Percentiles rank a stretch among this genome's conserved stretches.
These are phyloP conservation scores for Monilinia aucupariae DNA, from an alignment of 2,329 filamentous ascomycete species.

Conservation along the genomic window DNA sequence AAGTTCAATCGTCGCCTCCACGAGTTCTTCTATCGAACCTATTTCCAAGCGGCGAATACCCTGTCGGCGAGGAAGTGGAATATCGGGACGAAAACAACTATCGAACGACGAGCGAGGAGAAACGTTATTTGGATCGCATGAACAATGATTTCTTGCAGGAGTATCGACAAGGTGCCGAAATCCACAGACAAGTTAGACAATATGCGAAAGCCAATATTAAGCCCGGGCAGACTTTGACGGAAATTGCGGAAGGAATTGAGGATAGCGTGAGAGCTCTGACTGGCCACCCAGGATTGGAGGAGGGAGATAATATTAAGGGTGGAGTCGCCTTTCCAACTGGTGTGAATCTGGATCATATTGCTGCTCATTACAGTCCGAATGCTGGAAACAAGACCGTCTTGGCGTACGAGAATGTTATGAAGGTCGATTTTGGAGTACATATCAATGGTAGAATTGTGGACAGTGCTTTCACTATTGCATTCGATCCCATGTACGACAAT, in stretches of 20 bases:
- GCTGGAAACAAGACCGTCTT: slow-evolving; percentile 73
- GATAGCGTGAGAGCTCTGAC: slow-evolving; percentile 71
- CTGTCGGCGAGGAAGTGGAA: slow-evolving; percentile 71
- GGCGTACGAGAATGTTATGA: slow-evolving; percentile 64
- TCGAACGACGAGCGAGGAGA: slow-evolving; percentile 79
- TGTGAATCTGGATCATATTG: slow-evolving; percentile 76
- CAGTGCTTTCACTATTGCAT: slow-evolving; percentile 64
- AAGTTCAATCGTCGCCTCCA: slow-evolving; percentile 70
- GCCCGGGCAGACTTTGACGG: slow-evolving; percentile 72
- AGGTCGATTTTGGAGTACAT: slow-evolving; percentile 67
- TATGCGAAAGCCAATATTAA: slow-evolving; percentile 76
- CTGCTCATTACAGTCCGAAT: slow-evolving; percentile 83
- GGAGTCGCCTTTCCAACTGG: slow-evolving; percentile 87
- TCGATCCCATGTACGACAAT: slow-evolving; percentile 63
- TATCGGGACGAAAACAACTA: slow-evolving; percentile 73
- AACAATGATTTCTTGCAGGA: slow-evolving; percentile 74
- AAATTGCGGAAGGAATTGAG: slow-evolving; percentile 85
- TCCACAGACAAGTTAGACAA: slow-evolving; percentile 81
- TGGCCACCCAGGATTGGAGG: slow-evolving; percentile 68
- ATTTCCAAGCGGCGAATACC: slow-evolving; percentile 68
- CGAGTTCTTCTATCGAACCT: slow-evolving; percentile 67
- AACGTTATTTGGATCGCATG: slow-evolving; percentile 74
- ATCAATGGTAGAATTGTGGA: slow-evolving; percentile 67
- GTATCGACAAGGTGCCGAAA: slow-evolving; percentile 79
- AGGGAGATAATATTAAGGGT: slow-evolving; percentile 71